These are phyloP conservation scores for Emmonsia crescens DNA, from an alignment of 2,329 filamentous ascomycete species.

Conservation along the genomic window DNA sequence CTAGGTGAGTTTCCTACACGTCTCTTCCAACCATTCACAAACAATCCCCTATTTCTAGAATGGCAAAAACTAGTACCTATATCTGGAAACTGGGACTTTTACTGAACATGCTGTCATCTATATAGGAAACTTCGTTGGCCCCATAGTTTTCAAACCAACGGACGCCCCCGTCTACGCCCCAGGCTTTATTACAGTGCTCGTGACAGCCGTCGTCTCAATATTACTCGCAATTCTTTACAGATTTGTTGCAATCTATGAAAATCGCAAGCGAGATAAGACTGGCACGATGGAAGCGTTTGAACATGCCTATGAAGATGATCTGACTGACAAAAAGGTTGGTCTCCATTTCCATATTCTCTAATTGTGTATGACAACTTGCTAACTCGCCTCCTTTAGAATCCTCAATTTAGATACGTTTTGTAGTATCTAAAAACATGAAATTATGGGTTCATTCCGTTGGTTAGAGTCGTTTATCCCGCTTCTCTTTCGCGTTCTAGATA, in stretches of 20 bases:
- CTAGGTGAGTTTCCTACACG: conserved; percentile 24
- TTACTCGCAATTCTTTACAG: conserved; percentile 18
- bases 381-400: neutral
- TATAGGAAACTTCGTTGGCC: conserved; percentile 36
- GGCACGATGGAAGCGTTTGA: conserved; percentile 41
- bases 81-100: neutral
- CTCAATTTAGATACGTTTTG: conserved; percentile 2
- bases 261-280: conserved; percentile 32
- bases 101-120: neutral
- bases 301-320: conserved; percentile 43
- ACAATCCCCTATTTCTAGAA: neutral
- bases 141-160: conserved; percentile 31
- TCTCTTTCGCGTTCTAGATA: too few species aligned
- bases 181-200: conserved; percentile 32
- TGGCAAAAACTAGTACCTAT: neutral
- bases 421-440: neutral
- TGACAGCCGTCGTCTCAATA: conserved; percentile 23
- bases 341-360: neutral
- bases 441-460: neutral
- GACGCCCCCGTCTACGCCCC: conserved; percentile 32
- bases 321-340: conserved; percentile 34
- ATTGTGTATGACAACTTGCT: neutral
- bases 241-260: conserved; percentile 35
- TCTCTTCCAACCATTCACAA: neutral
- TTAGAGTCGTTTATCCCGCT: neutral